These are phyloP conservation scores for Leccinum broughii DNA, from an alignment of 768 basidiomycete genomes.

Conservation along the genomic window DNA sequence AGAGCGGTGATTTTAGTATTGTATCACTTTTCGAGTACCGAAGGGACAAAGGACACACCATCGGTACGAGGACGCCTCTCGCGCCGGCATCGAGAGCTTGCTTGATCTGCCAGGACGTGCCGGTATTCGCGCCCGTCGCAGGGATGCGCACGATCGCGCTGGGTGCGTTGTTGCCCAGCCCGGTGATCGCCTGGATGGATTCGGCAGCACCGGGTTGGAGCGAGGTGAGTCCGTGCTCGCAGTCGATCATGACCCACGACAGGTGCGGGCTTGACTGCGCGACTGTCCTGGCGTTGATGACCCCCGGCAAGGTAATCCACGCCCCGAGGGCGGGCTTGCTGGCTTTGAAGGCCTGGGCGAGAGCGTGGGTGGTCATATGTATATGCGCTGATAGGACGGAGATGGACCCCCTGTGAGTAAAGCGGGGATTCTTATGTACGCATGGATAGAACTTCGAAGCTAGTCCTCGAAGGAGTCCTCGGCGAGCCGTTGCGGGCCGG, in stretches of 20 bases:
- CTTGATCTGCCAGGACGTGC: constrained; percentile 72
- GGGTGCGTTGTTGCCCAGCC: constrained; percentile 43
- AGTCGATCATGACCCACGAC: constrained; percentile 67
- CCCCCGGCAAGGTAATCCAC: constrained; percentile 64
- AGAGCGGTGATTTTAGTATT: not conserved
- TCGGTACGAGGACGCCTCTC: constrained; percentile 62
- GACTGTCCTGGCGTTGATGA: constrained; percentile 56
- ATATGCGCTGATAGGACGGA: not conserved
- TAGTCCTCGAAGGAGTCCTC: constrained; percentile 6
- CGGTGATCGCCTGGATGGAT: constrained; percentile 53
- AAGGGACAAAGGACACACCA: constrained; percentile 42
- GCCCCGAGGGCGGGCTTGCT: constrained; percentile 65
- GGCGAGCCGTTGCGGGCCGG: not conserved
- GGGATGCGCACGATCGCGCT: constrained; percentile 63
- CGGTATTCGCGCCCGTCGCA: constrained; percentile 55
- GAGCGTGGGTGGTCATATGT: constrained; percentile 53
- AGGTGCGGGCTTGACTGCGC: constrained; percentile 56
- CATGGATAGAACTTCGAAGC: not conserved
- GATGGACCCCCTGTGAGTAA: not conserved
- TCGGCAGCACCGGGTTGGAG: constrained; percentile 59
- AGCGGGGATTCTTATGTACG: not conserved
- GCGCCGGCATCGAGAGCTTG: constrained; percentile 69
- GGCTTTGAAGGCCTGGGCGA: constrained; percentile 52
- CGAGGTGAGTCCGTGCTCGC: constrained; percentile 64
- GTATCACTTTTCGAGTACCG: too few species aligned